Conservation (phyloP, 2,329 filamentous ascomycete genomes). For the Dothideomycetidae sp. region DNA sequence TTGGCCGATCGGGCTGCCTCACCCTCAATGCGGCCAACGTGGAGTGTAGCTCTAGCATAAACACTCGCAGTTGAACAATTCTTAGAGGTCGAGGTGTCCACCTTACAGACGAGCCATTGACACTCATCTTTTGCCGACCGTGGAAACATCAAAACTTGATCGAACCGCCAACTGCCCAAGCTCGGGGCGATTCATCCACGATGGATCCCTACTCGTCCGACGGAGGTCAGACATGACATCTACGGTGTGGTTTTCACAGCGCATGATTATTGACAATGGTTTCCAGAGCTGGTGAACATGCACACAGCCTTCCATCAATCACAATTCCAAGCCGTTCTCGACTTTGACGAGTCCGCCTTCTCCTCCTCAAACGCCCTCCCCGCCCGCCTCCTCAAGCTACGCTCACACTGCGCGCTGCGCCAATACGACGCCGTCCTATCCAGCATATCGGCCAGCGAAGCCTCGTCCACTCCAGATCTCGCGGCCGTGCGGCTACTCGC, state of each 20-base stretch:
- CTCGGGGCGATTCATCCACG: constrained; percentile 16
- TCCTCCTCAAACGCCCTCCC: constrained; percentile 64
- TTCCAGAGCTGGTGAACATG: constrained; percentile 51
- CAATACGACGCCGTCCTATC: constrained; percentile 59
- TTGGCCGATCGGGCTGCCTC: background rate
- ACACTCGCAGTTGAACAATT: too few species aligned
- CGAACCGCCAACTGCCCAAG: too few species aligned
- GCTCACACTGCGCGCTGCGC: constrained; percentile 70
- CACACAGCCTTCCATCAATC: constrained; percentile 56
- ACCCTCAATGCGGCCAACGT: too few species aligned
- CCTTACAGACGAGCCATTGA: too few species aligned
- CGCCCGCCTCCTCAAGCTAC: constrained; percentile 63
- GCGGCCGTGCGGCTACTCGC: constrained; percentile 65
- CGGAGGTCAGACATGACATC: constrained; percentile 34
- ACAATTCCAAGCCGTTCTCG: constrained; percentile 73
- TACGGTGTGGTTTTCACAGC: too few species aligned
- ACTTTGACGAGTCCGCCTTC: constrained; percentile 70
- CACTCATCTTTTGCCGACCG: too few species aligned
- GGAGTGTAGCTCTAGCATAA: too few species aligned
- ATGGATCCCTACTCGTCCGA: constrained; percentile 53
- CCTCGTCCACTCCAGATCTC: constrained; percentile 50
- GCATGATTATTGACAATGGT: too few species aligned
- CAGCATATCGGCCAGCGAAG: constrained; percentile 48
- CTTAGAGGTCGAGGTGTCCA: too few species aligned
- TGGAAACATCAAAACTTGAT: too few species aligned